Evolutionary conservation across 768 basidiomycete species (phyloP).

Genomic region (Termitomyces sp.): DNA sequence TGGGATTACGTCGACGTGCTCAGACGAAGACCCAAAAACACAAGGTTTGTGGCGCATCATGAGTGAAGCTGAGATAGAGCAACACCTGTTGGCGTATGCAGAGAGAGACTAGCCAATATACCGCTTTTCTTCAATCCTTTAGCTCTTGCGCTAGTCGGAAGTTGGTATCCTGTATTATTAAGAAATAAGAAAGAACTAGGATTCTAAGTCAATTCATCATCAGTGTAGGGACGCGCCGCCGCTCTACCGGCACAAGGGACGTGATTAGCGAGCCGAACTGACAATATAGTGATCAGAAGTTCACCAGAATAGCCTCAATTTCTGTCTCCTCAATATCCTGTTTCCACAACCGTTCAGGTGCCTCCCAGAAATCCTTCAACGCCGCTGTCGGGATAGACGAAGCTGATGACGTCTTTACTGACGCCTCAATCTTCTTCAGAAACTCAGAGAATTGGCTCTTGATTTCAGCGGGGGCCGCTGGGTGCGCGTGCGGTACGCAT

Average conservation of each 20-base stretch:
- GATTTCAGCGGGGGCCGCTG: conserved; percentile 59
- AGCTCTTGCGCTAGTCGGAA: background rate
- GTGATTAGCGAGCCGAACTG: background rate
- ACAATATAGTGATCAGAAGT: conserved; percentile 13
- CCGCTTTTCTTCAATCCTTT: background rate
- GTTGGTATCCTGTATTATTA: conserved; percentile 5
- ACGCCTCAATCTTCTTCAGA: conserved; percentile 27
- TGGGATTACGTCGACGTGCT: conserved; percentile 76
- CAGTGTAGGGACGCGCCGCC: conserved; percentile 58
- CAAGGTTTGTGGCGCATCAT: conserved; percentile 77
- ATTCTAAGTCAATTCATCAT: conserved; percentile 6
- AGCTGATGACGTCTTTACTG: conserved; percentile 13
- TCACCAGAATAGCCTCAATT: conserved; percentile 62
- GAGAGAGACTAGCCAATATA: conserved; percentile 67
- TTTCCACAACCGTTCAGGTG: conserved; percentile 53
- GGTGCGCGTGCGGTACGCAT: conserved; percentile 51
- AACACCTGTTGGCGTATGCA: conserved; percentile 77
- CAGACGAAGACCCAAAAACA: conserved; percentile 68
- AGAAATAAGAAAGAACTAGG: conserved; percentile 1
- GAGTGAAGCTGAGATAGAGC: conserved; percentile 71
- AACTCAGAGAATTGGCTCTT: conserved; percentile 44
- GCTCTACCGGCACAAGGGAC: conserved; percentile 32
- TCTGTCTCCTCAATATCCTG: conserved; percentile 48
- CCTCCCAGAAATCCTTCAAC: conserved; percentile 59
- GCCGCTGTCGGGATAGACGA: conserved; percentile 5